Base-by-base conservation (phyloP, 1,139 yeast species). In the Wickerhamiella pararugosa region DNA sequence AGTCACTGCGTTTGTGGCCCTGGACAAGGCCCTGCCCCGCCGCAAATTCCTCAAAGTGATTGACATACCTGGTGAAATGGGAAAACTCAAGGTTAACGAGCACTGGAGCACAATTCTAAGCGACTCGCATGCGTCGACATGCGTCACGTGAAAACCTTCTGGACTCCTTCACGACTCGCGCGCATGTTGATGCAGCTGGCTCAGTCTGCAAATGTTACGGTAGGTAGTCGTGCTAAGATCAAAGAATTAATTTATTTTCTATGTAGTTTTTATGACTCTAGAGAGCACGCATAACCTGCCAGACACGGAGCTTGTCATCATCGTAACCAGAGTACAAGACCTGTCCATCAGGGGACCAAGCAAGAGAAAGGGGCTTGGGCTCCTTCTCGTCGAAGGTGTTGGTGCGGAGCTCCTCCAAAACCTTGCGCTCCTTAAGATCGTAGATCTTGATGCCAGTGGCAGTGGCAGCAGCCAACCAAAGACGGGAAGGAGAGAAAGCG, bases 331-430 rank as follows among this genome's bases (percentile, higher is more conserved):
- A 95, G 68, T 86, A 90, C 73, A 90, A 79, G 81, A 83, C 86
- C 78, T 87, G 97, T 70, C 98, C 98, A 64, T 90, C 98, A 70
- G 95, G 93, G 63, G 97, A 87, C 99, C 99, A 90, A 67, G 96
- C 86, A 67, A 90, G 80, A 57, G 97, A 87, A 68, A 90, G 75
- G 67, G 94, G 93, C 71, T 86, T 94, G 67, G 98, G 98, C 74
- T 84, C 95, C 76, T 84, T 83, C 72, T 79, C 77, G 62, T 80
- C 77, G 64, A 92, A 83, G 65, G 84, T 83, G 75, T 90, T 98
- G 66, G 97, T 96, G 75, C 82, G 86, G 44, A 90, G 83, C 76
- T 90, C 97, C 66, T 90, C 98, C 71, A 87, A 86, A 69, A 87
- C 76, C 61, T 74, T 73, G 74, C 94, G 81, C 74, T 83, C 90